Evolutionary conservation across 345 rosid genomes (phyloP).

Genomic region (Populus deltoides): DNA sequence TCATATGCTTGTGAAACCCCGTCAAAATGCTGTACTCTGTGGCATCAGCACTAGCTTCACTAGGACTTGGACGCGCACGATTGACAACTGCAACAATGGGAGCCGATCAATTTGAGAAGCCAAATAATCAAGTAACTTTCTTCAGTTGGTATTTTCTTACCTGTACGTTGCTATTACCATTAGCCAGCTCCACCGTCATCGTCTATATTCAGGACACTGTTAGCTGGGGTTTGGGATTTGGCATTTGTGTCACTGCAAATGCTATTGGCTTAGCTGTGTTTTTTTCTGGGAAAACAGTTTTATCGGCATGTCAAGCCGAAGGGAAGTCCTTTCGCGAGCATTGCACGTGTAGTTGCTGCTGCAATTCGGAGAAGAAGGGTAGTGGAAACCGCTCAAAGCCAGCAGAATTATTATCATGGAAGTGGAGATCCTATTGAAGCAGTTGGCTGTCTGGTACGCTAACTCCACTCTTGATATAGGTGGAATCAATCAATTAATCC

Average conservation of each 20-base stretch:
- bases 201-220: constrained; percentile 23
- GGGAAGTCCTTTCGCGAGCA: constrained; percentile 20
- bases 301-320: constrained; percentile 14
- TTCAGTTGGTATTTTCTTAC: constrained; percentile 26
- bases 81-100: constrained; percentile 38
- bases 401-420: constrained; percentile 32
- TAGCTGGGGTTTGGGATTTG: constrained; percentile 32
- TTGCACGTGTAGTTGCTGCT: constrained; percentile 26
- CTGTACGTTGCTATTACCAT: constrained; percentile 1
- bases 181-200: background rate
- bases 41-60: constrained; percentile 29
- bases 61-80: constrained; percentile 37
- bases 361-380: constrained; percentile 16
- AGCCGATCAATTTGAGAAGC: constrained; percentile 44
- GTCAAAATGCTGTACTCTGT: constrained; percentile 33
- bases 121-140: constrained; percentile 29
- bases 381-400: constrained; percentile 19
- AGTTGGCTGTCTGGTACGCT: constrained; percentile 27
- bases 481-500: too few species aligned
- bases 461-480: too few species aligned
- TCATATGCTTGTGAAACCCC: constrained; percentile 31
- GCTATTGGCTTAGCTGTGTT: constrained; percentile 10
- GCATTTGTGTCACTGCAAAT: constrained; percentile 14
- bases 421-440: background rate
- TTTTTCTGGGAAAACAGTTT: constrained; percentile 4